Evolutionary conservation across 1,284 basidiomycete genomes (phyloP).

Genomic region (Cryptococcus sp.): DNA sequence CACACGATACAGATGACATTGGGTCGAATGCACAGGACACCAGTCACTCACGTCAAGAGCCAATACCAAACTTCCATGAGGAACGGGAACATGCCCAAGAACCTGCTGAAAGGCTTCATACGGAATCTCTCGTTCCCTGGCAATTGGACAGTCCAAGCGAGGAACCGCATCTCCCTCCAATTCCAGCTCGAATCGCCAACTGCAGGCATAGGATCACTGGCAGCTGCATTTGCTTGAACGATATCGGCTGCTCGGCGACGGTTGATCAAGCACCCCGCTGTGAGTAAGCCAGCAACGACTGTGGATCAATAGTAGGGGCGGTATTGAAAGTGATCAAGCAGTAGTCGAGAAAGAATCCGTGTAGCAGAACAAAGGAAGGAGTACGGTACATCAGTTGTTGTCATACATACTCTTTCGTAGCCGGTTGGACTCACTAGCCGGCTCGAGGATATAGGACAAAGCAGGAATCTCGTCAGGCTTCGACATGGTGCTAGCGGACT

Average conservation of each 20-base stretch:
- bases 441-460: conserved; percentile 40
- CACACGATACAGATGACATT: neutral
- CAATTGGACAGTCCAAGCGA: conserved; percentile 25
- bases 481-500: conserved; percentile 24
- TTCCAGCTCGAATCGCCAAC: conserved; percentile 7
- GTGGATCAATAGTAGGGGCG: neutral
- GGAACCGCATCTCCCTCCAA: conserved; percentile 27
- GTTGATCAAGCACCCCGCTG: conserved; percentile 35
- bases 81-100: conserved; percentile 44
- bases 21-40: neutral
- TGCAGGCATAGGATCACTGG: conserved; percentile 2
- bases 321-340: neutral
- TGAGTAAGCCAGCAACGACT: conserved; percentile 41
- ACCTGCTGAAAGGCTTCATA: conserved; percentile 26
- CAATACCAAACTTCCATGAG: conserved; percentile 46
- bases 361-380: neutral
- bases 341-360: neutral
- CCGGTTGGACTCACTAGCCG: conserved; percentile 27
- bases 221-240: conserved; percentile 18
- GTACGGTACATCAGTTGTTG: neutral
- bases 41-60: conserved; percentile 37
- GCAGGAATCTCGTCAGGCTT: conserved; percentile 40
- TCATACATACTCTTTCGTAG: neutral
- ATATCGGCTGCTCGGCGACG: conserved; percentile 28
- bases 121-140: conserved; percentile 35